Percentiles rank a stretch among this genome's conserved stretches.
Conservation (phyloP, 2,329 filamentous ascomycete genomes). For the Blastomyces gilchristii region DNA sequence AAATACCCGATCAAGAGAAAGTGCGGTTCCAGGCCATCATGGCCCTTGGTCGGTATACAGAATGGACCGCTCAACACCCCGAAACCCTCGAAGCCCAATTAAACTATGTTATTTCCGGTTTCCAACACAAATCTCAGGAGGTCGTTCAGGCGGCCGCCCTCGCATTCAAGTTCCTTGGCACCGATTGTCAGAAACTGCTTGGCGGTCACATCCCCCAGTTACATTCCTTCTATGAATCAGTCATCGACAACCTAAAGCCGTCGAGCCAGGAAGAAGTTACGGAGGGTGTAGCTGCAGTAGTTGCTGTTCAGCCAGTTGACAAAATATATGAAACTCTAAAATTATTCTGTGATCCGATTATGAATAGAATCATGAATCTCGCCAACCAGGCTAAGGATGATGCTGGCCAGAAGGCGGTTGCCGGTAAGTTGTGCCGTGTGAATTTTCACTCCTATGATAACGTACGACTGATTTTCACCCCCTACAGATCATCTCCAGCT, state of each 20-base stretch:
- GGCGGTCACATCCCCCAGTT: slow-evolving; percentile 74
- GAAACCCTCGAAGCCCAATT: slow-evolving; percentile 88
- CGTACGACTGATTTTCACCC: background rate
- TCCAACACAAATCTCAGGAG: slow-evolving; percentile 78
- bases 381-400: slow-evolving; percentile 78
- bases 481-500: slow-evolving; percentile 71
- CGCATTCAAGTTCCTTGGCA: slow-evolving; percentile 94
- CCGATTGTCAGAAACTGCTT: slow-evolving; percentile 80
- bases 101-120: slow-evolving; percentile 89
- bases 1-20: slow-evolving; percentile 93
- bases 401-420: slow-evolving; percentile 72
- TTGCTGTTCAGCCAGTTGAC: slow-evolving; percentile 70
- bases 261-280: slow-evolving; percentile 92
- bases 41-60: slow-evolving; percentile 91
- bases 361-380: slow-evolving; percentile 73
- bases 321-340: slow-evolving; percentile 81
- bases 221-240: slow-evolving; percentile 83
- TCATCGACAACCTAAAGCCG: slow-evolving; percentile 74
- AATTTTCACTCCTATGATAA: slow-evolving; percentile 7
- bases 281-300: slow-evolving; percentile 84
- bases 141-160: slow-evolving; percentile 85
- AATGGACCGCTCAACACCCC: slow-evolving; percentile 92
- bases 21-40: slow-evolving; percentile 98
- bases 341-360: slow-evolving; percentile 83
- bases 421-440: slow-evolving; percentile 45